Base-by-base conservation (phyloP, 371 early-diverging fungal genomes). In the Lichtheimia corymbifera region DNA sequence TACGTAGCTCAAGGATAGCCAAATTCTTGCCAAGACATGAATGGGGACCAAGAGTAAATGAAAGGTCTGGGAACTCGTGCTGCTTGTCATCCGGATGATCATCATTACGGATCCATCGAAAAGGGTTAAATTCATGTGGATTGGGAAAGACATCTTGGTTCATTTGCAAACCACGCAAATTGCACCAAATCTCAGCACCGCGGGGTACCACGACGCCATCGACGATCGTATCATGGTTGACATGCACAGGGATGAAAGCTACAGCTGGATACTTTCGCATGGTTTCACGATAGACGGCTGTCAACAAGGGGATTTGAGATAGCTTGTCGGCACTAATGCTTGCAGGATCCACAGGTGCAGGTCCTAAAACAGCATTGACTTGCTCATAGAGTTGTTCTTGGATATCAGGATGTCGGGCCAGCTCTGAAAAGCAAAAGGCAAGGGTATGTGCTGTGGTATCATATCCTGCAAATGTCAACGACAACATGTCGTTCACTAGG, bases 181-280 rank as follows among this genome's bases (percentile, higher is more conserved):
- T 81, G 62, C 76, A 78, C 76, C 78, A 81, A 1, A 77, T 67
- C 49, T 77, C 80, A 14, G 80, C 66, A 12, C 72, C 74, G 2
- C 53, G 70, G 11, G 82, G 77, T 1, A 81, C 76, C 2, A 76
- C 42, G 0, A 55, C 61, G 22, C 77, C 79, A 59, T 76, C 78
- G 5, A 77, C 80, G 0, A 58, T 7, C 0, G 70, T 74, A 27
- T 74, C 74, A 15, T 62, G 55, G 43, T 77, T 81, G n/a, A 76
- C 78, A 63, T 81, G 78, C 3, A 73, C 73, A n/a, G 78, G 75
- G 35, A 77, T 77, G 54, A 81, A 74, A 0, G 68, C 78, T 14
- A 78, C 78, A 11, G 78, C 82, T 12, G 82, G 82, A 40, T 81
- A 81, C 42, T 76, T 78, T 3, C 82, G 69, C 59, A 78, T 62